These are phyloP conservation scores for Neophaeococcomyces mojaviensis DNA, from an alignment of 2,329 filamentous ascomycete species.

Conservation along the genomic window DNA sequence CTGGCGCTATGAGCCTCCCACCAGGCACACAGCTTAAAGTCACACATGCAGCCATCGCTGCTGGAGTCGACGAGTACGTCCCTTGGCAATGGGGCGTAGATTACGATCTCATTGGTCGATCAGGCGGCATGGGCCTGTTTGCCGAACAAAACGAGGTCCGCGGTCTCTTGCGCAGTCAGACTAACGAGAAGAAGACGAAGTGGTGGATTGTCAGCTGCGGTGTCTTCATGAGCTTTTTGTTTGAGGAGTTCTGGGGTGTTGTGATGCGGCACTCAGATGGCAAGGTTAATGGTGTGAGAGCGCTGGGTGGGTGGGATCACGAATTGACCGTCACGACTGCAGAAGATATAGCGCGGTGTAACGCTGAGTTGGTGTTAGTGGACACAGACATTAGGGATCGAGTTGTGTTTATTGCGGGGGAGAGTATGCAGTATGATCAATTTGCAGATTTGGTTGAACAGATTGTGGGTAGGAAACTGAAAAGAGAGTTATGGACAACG, in stretches of 20 bases:
- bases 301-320: conserved; percentile 56
- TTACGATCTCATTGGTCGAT: conserved; percentile 58
- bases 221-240: conserved; percentile 64
- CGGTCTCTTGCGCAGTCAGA: conserved; percentile 43
- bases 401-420: conserved; percentile 55
- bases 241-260: conserved; percentile 55
- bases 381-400: conserved; percentile 29
- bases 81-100: conserved; percentile 71
- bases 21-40: conserved; percentile 53
- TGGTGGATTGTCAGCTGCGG: conserved; percentile 65
- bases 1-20: conserved; percentile 53
- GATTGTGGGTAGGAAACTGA: conserved; percentile 36
- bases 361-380: conserved; percentile 47
- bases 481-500: conserved; percentile 45
- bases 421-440: conserved; percentile 52
- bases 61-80: conserved; percentile 47
- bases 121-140: conserved; percentile 54
- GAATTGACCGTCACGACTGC: conserved; percentile 56
- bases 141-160: conserved; percentile 60
- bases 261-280: conserved; percentile 38
- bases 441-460: conserved; percentile 48
- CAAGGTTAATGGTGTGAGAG: conserved; percentile 36
- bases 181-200: conserved; percentile 34
- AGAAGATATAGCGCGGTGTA: conserved; percentile 55
- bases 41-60: conserved; percentile 47